Conservation (phyloP, 2,329 filamentous ascomycete species). For the Fusarium concolor region DNA sequence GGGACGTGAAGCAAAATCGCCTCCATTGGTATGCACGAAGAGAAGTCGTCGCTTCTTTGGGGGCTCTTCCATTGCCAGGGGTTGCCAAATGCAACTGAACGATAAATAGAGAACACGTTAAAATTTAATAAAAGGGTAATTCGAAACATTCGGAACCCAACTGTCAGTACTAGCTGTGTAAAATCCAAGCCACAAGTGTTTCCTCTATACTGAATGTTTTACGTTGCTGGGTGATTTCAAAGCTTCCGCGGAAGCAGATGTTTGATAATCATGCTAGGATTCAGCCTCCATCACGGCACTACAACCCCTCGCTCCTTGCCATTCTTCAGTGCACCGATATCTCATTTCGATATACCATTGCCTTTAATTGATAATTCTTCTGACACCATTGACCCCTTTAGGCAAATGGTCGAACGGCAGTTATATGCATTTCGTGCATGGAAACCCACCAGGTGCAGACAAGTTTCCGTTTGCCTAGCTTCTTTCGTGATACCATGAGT, state of each 20-base stretch:
- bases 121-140: background rate
- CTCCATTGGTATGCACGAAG: background rate
- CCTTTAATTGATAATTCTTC: accelerated
- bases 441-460: background rate
- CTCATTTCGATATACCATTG: background rate
- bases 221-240: background rate
- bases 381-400: background rate
- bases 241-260: slow-evolving; percentile 12
- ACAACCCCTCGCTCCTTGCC: background rate
- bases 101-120: background rate
- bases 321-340: background rate
- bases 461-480: background rate
- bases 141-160: background rate
- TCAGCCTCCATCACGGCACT: background rate
- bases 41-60: background rate
- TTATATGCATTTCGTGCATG: background rate
- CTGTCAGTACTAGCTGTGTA: background rate
- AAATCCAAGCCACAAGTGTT: background rate
- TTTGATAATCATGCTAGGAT: slow-evolving; percentile 11
- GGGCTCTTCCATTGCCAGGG: background rate
- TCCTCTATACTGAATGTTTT: background rate
- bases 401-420: background rate
- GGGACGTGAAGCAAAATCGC: background rate
- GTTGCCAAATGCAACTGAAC: background rate
- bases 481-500: slow-evolving; percentile 2